A percentile compares a stretch with the other conserved stretches of the same genome.
phyloP scores from a whole-genome alignment of 225 moss, liverwort and hornwort genomes.

The Anthoceros angustus region DNA sequence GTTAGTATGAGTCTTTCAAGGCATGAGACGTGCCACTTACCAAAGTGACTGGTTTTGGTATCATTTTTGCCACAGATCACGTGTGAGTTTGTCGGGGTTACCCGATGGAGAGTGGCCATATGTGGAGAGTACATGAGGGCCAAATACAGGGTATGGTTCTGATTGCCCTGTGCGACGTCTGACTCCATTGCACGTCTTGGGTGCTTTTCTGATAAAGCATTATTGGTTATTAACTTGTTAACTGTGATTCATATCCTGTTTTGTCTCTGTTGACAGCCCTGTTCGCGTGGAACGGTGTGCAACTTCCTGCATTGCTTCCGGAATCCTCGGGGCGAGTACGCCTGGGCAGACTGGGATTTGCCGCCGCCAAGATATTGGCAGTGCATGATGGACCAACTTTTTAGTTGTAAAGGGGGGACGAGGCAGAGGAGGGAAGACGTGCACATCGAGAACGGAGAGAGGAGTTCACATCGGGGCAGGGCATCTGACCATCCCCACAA shows the following conservation, averaged over 20 bases:
- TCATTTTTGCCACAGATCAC: constrained; percentile 46
- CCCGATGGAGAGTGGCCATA: constrained; percentile 83
- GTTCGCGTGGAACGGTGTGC: constrained; percentile 89
- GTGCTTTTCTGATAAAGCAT: neutral
- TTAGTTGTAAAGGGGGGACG: constrained; percentile 30
- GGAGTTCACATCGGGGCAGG: no score
- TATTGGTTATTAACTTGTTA: neutral
- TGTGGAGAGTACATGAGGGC: constrained; percentile 92
- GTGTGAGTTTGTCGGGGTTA: constrained; percentile 90
- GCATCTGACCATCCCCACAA: no score
- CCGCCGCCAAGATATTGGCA: constrained; percentile 60
- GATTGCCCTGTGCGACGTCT: neutral
- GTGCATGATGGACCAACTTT: constrained; percentile 53
- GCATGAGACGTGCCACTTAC: neutral
- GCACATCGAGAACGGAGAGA: neutral
- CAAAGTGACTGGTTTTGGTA: neutral
- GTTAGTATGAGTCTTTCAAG: neutral
- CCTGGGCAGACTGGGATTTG: constrained; percentile 87
- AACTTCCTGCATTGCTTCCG: constrained; percentile 95
- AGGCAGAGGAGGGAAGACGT: constrained; percentile 9
- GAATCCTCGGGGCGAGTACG: constrained; percentile 72
- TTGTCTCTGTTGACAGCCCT: constrained; percentile 37
- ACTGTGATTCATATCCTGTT: neutral
- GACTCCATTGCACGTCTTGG: neutral
- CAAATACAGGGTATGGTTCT: constrained; percentile 43